A percentile compares a stretch with the other conserved stretches of the same genome.
These are phyloP conservation scores for Gossypium bickii DNA, from an alignment of 345 rosid genomes.

Conservation along the genomic window DNA sequence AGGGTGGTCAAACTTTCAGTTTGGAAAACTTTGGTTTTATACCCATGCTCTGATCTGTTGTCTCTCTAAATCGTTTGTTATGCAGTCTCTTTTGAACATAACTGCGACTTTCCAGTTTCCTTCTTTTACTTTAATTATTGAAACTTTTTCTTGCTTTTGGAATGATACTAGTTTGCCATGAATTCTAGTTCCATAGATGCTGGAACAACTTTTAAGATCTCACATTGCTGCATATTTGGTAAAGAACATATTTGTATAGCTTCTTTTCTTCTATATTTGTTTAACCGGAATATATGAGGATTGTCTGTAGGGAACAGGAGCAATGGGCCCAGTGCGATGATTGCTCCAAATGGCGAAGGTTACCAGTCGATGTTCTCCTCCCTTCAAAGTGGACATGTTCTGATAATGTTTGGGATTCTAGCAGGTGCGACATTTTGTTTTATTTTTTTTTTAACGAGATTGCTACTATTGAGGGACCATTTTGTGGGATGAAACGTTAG, in stretches of 20 bases:
- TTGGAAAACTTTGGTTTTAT: not conserved
- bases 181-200: not conserved
- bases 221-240: constrained; percentile 3
- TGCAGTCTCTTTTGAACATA: not conserved
- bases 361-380: constrained; percentile 66
- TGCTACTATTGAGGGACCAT: not conserved
- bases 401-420: constrained; percentile 70
- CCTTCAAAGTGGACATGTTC: constrained; percentile 71
- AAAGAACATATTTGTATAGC: not conserved
- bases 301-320: constrained; percentile 48
- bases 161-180: not conserved
- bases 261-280: not conserved
- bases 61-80: not conserved
- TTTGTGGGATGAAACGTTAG: not conserved
- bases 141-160: not conserved
- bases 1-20: not conserved
- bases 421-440: constrained; percentile 36
- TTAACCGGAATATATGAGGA: constrained; percentile 10
- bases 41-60: not conserved
- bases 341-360: constrained; percentile 82
- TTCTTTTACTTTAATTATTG: not conserved
- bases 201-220: not conserved
- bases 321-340: constrained; percentile 89
- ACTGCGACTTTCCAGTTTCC: not conserved
- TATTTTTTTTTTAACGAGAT: not conserved